These are phyloP conservation scores for Paxillus ammoniavirescens DNA, from an alignment of 768 basidiomycete species.

Conservation along the genomic window DNA sequence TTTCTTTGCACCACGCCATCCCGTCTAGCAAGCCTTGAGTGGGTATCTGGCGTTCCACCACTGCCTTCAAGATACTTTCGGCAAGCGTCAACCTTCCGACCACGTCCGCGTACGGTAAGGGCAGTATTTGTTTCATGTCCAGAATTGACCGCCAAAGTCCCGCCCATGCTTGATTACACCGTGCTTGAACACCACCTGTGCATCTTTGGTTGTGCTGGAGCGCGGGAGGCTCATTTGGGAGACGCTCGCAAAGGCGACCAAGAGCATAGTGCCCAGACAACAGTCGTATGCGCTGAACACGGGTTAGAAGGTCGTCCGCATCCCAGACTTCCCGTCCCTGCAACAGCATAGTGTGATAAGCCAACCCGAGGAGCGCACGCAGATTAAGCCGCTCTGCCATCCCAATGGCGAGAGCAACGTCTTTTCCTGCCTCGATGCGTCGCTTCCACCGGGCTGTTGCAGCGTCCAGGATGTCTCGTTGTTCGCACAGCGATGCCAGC, in stretches of 20 bases:
- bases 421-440: conserved; percentile 43
- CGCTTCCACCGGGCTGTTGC: conserved; percentile 47
- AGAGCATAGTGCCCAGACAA: conserved; percentile 54
- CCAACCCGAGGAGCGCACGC: conserved; percentile 44
- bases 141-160: conserved; percentile 45
- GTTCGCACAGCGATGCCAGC: conserved; percentile 50
- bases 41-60: conserved; percentile 43
- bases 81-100: conserved; percentile 46
- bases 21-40: conserved; percentile 40
- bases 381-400: conserved; percentile 49
- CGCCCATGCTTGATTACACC: conserved; percentile 46
- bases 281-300: conserved; percentile 50
- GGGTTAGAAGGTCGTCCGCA: conserved; percentile 41
- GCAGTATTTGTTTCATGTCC: conserved; percentile 39
- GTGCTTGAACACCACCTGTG: conserved; percentile 34
- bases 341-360: conserved; percentile 52
- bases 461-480: conserved; percentile 41
- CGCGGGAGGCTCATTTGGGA: conserved; percentile 41
- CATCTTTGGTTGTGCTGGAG: conserved; percentile 44
- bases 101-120: conserved; percentile 44
- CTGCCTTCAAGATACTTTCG: conserved; percentile 45
- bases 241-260: conserved; percentile 41
- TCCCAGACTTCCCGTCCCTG: conserved; percentile 51
- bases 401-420: conserved; percentile 43
- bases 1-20: conserved; percentile 45